These are phyloP conservation scores for Draba incana DNA, from an alignment of 345 rosid genomes.

Conservation along the genomic window DNA sequence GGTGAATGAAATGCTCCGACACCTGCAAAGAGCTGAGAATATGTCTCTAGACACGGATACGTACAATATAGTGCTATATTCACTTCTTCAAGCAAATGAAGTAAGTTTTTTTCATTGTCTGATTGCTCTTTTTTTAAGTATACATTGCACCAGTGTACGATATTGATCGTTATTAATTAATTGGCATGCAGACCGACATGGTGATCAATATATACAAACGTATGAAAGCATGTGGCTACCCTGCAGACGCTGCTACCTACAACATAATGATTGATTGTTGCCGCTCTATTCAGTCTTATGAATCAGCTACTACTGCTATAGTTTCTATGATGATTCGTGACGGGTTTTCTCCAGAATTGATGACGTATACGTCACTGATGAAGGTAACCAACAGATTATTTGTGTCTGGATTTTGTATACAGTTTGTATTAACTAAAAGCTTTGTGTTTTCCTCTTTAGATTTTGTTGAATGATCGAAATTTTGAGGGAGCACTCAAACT, in stretches of 20 bases:
- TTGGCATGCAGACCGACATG: constrained; percentile 52
- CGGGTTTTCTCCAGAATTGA: constrained; percentile 55
- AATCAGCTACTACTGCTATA: constrained; percentile 58
- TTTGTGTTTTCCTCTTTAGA: constrained; percentile 46
- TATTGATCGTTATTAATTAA: constrained; percentile 10
- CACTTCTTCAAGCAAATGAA: constrained; percentile 62
- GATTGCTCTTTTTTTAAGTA: constrained; percentile 18
- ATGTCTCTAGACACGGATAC: constrained; percentile 48
- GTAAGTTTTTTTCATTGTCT: constrained; percentile 47
- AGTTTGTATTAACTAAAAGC: constrained; percentile 10
- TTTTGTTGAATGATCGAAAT: constrained; percentile 50
- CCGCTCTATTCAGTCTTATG: constrained; percentile 49
- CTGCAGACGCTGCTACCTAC: constrained; percentile 58
- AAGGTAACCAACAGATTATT: constrained; percentile 51
- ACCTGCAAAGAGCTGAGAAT: constrained; percentile 57
- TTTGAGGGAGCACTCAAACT: constrained; percentile 63
- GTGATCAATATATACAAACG: constrained; percentile 63
- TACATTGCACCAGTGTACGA: too few relatives aligned
- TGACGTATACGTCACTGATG: constrained; percentile 56
- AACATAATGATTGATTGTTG: constrained; percentile 76
- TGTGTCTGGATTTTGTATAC: constrained; percentile 5
- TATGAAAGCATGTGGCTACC: constrained; percentile 53
- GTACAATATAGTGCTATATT: constrained; percentile 65
- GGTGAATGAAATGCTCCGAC: constrained; percentile 59
- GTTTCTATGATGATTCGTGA: constrained; percentile 80